Base-by-base conservation (phyloP, 768 basidiomycete genomes). In the Nidularia pulvinata region DNA sequence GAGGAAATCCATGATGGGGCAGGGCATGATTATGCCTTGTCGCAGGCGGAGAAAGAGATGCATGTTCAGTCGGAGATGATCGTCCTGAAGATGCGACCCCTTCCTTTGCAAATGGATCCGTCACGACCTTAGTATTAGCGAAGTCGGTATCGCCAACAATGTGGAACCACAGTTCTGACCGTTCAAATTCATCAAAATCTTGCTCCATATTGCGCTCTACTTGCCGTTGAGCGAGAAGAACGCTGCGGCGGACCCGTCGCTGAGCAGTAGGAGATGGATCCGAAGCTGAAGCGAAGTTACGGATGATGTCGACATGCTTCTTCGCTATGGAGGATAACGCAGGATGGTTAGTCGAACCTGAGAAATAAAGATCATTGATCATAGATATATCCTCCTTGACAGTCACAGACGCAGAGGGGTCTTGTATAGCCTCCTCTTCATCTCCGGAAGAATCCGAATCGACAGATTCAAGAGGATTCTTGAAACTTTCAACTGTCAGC, bases 401-500 rank as follows among this genome's bases (percentile, higher is more conserved):
- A 1, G 86, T 92, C 5, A 79, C 75, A 1, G 80, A 82, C 6
- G 77, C 76, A 1, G 81, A 78, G 34, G 77, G 68, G 54, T 81
- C 83, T 52, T 83, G 79, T 10, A 83, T 73, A 11, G 73, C 67
- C 51, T 84, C 82, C 54, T 77, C 74, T 46, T 86, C 80, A 49
- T 80, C 77, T 42, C 83, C 82, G 33, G 85, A 85, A 11, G 84
- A 85, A 49, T 84, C 84, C 34, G 84, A 88, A 58, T 93, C 88
- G 5, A 89, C 80, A 2, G 85, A 82, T 67, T 97, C 95, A 30
- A 99, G 71, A 0, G 97, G 97, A 59, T 96, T 93, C 72, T 98
- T 98, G 80, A 98, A 96, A 54, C 93, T 93, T 71, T 99, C 95
- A 2, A 98, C 92, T 0, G 94, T 93, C 1, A 98, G 76, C 96